Evolutionary conservation across 768 basidiomycete genomes (phyloP).

Genomic region (Suillus decipiens): DNA sequence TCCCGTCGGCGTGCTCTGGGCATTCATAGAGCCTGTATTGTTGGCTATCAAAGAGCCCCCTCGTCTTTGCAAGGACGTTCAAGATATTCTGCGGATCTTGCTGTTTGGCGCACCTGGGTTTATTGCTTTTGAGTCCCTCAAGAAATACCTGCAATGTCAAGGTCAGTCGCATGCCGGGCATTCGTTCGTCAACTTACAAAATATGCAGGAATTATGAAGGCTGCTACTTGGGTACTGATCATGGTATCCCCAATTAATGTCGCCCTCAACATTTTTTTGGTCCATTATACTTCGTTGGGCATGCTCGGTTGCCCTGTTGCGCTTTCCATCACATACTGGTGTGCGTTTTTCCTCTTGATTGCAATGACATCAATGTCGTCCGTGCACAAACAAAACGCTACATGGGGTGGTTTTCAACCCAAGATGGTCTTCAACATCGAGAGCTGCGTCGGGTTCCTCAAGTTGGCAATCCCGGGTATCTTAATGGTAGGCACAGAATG

Average conservation of each 20-base stretch:
- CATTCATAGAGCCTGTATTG: constrained; percentile 62
- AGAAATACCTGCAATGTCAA: constrained; percentile 81
- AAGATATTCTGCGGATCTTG: constrained; percentile 64
- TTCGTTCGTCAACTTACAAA: constrained; percentile 3
- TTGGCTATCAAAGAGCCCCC: constrained; percentile 62
- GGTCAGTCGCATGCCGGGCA: constrained; percentile 39
- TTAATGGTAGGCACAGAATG: constrained; percentile 83
- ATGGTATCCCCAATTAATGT: constrained; percentile 70
- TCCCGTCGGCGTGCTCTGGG: constrained; percentile 65
- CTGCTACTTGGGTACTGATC: constrained; percentile 63
- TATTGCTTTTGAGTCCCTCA: constrained; percentile 74
- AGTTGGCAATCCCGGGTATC: constrained; percentile 74
- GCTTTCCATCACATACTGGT: constrained; percentile 68
- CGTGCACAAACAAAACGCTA: constrained; percentile 53
- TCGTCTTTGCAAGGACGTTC: constrained; percentile 58
- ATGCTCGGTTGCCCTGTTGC: constrained; percentile 69
- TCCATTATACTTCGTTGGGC: constrained; percentile 64
- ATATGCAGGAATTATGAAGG: constrained; percentile 68
- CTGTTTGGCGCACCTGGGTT: constrained; percentile 70
- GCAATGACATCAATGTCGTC: constrained; percentile 51
- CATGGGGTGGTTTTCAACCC: constrained; percentile 63
- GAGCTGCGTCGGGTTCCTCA: constrained; percentile 59
- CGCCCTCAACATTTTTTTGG: constrained; percentile 55
- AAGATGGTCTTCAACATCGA: constrained; percentile 44
- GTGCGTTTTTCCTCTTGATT: constrained; percentile 59